Percentiles rank a stretch among this genome's conserved stretches.
These are phyloP conservation scores for Chaetomium tenue DNA, from an alignment of 495 filamentous ascomycete species.

Conservation along the genomic window DNA sequence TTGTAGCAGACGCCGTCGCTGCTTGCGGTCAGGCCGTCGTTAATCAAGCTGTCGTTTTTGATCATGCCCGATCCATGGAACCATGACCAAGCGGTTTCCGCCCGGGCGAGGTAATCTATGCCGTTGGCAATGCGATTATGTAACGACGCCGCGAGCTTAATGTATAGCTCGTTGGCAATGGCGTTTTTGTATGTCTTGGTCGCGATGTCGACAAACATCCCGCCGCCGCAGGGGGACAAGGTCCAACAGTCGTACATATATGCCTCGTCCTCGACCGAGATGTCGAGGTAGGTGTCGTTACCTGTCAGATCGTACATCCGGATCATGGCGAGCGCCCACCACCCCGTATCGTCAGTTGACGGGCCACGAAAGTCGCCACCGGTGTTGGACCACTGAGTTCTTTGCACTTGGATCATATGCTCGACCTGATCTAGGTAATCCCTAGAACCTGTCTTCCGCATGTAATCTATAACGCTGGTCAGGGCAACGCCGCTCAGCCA, in stretches of 20 bases:
- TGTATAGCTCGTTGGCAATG: conserved; percentile 70
- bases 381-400: conserved; percentile 40
- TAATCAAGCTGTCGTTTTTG: conserved; percentile 57
- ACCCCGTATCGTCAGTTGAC: conserved; percentile 65
- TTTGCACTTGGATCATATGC: conserved; percentile 37
- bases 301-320: conserved; percentile 61
- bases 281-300: conserved; percentile 50
- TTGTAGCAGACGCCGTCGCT: conserved; percentile 52
- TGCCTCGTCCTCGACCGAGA: conserved; percentile 56
- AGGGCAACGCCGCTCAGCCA: conserved; percentile 47
- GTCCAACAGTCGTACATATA: conserved; percentile 59
- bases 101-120: conserved; percentile 53
- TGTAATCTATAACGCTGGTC: conserved; percentile 40
- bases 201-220: conserved; percentile 59
- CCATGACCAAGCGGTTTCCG: conserved; percentile 62
- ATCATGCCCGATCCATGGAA: conserved; percentile 62
- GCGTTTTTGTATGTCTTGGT: conserved; percentile 57
- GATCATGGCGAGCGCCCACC: conserved; percentile 68
- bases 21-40: conserved; percentile 58
- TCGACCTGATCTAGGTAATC: conserved; percentile 38
- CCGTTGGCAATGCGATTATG: conserved; percentile 57
- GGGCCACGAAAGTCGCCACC: conserved; percentile 52
- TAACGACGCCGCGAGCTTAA: conserved; percentile 61
- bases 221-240: conserved; percentile 56
- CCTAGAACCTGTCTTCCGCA: conserved; percentile 34